Conservation (phyloP, 2,329 filamentous ascomycete genomes). For the Exutisphaerella laricina region DNA sequence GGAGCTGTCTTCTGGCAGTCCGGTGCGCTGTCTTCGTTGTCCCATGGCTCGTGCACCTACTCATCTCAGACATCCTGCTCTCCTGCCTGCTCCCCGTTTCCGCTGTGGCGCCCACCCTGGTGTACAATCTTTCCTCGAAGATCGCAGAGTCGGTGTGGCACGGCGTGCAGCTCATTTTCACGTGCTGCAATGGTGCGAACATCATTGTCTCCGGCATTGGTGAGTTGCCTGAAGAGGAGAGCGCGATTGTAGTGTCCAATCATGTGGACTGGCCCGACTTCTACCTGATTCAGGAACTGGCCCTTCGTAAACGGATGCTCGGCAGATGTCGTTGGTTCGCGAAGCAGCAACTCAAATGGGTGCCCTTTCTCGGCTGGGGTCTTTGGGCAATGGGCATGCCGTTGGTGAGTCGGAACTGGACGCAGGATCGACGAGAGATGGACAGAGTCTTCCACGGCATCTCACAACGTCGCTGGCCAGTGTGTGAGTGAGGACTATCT, state of each 20-base stretch:
- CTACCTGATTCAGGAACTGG: conserved; percentile 58
- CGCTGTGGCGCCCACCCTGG: conserved; percentile 39
- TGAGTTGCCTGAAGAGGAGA: conserved; percentile 49
- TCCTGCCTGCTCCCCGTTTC: conserved; percentile 33
- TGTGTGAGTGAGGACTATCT: conserved; percentile 44
- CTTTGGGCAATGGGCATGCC: conserved; percentile 62
- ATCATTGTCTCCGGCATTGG: conserved; percentile 51
- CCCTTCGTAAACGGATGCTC: conserved; percentile 52
- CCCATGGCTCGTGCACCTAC: conserved; percentile 52
- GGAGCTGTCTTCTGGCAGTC: conserved; percentile 37
- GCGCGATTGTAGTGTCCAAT: conserved; percentile 56
- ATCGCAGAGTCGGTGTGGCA: conserved; percentile 53
- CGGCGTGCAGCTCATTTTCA: conserved; percentile 55
- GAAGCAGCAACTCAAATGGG: conserved; percentile 54
- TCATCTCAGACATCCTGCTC: conserved; percentile 46
- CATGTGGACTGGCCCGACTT: conserved; percentile 60
- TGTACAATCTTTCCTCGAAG: conserved; percentile 51
- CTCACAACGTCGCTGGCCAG: conserved; percentile 49
- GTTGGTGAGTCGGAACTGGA: conserved; percentile 56
- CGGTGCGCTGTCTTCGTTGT: conserved; percentile 27
- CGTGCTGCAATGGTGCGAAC: conserved; percentile 47
- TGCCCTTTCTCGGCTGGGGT: conserved; percentile 59
- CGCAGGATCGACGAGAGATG: conserved; percentile 52
- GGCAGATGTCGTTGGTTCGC: conserved; percentile 58
- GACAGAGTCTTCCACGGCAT: conserved; percentile 54